Percentiles rank a stretch among this genome's conserved stretches.
Evolutionary conservation across 805 yeast genomes (phyloP).

Genomic region (Torulaspora maleeae): DNA sequence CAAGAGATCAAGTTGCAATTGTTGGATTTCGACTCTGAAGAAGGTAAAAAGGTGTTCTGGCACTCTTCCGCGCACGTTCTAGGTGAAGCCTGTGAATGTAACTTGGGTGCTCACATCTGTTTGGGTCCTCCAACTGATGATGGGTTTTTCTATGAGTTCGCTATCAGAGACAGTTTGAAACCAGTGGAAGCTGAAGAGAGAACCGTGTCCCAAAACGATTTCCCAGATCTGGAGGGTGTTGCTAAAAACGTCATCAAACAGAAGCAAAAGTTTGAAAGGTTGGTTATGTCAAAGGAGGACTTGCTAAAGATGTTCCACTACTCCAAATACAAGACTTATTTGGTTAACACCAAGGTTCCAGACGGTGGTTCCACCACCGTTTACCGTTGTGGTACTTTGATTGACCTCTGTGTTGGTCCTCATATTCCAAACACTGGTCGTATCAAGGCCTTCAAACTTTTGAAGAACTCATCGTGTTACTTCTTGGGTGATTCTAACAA

Average conservation of each 20-base stretch:
- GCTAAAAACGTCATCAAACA: conserved; percentile 89
- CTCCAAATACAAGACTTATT: conserved; percentile 90
- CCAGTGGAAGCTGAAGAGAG: conserved; percentile 62
- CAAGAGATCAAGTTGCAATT: conserved; percentile 54
- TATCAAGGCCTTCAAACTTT: conserved; percentile 86
- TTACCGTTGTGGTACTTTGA: conserved; percentile 95
- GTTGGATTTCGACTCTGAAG: conserved; percentile 87
- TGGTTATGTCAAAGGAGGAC: conserved; percentile 88
- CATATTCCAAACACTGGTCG: conserved; percentile 97
- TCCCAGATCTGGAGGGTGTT: conserved; percentile 74
- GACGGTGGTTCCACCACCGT: conserved; percentile 96
- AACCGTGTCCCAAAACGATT: conserved; percentile 77
- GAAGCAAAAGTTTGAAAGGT: conserved; percentile 90
- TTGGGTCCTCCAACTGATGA: conserved; percentile 97
- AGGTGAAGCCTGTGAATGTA: conserved; percentile 98
- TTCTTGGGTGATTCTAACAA: conserved; percentile 89
- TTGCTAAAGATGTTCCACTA: conserved; percentile 88
- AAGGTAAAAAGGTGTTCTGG: conserved; percentile 96
- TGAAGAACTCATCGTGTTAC: conserved; percentile 94
- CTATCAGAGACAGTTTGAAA: conserved; percentile 44
- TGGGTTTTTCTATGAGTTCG: conserved; percentile 96
- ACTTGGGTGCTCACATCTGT: conserved; percentile 87
- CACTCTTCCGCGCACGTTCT: conserved; percentile 97
- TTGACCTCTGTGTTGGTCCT: conserved; percentile 96
- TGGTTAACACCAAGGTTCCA: conserved; percentile 83